These are phyloP conservation scores for Candida verbasci DNA, from an alignment of 805 yeast species.

Conservation along the genomic window DNA sequence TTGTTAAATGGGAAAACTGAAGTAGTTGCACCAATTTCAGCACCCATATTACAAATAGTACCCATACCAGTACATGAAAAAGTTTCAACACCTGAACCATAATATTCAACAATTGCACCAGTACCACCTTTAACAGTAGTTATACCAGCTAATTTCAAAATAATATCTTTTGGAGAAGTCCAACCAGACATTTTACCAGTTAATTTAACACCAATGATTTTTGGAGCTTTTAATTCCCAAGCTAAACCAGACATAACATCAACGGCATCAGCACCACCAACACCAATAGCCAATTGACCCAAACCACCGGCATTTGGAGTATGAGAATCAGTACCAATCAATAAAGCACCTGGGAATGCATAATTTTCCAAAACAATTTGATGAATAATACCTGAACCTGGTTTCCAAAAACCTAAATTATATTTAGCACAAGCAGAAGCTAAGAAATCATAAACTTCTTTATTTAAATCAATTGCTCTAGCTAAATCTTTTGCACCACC, in stretches of 20 bases:
- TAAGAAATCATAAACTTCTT: slow-evolving; percentile 91
- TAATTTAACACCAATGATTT: slow-evolving; percentile 88
- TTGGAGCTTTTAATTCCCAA: slow-evolving; percentile 98
- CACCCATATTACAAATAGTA: slow-evolving; percentile 99
- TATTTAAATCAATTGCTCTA: slow-evolving; percentile 83
- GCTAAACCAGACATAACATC: slow-evolving; percentile 92
- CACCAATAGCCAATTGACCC: slow-evolving; percentile 97
- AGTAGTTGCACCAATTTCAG: slow-evolving; percentile 98
- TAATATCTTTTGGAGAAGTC: slow-evolving; percentile 96
- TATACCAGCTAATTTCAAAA: slow-evolving; percentile 87
- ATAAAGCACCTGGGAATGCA: slow-evolving; percentile 95
- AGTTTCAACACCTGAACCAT: slow-evolving; percentile 89
- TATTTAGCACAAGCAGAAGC: slow-evolving; percentile 88
- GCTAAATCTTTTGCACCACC: slow-evolving; percentile 85
- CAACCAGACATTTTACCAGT: slow-evolving; percentile 91
- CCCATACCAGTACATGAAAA: slow-evolving; percentile 99
- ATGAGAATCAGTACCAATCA: slow-evolving; percentile 96
- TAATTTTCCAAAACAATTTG: slow-evolving; percentile 95
- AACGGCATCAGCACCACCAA: slow-evolving; percentile 99
- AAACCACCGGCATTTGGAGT: slow-evolving; percentile 98
- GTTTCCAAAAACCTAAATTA: slow-evolving; percentile 98
- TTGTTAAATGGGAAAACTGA: slow-evolving; percentile 95
- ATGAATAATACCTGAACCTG: slow-evolving; percentile 97
- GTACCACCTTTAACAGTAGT: slow-evolving; percentile 98
- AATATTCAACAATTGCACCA: slow-evolving; percentile 93